A percentile compares a stretch with the other conserved stretches of the same genome.
Conservation (phyloP, 306 rosid genomes). For the Dalbergia cultrata region DNA sequence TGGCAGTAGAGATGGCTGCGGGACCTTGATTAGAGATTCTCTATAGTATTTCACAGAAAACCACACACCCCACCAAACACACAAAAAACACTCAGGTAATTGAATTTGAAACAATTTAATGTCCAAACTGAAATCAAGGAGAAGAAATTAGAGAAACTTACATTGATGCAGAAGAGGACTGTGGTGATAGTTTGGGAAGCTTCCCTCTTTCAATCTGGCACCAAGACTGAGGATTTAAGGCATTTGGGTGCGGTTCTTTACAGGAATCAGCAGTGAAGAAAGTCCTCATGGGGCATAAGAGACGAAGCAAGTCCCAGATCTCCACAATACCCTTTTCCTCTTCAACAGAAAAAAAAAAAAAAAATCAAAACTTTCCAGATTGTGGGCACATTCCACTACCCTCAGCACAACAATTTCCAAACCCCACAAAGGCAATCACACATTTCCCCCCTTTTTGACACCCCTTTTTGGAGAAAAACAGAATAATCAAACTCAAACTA, state of each 20-base stretch:
- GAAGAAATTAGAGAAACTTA: slow-evolving; percentile 50
- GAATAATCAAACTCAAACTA: slow-evolving; percentile 14
- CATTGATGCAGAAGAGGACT: slow-evolving; percentile 77
- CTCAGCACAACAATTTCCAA: slow-evolving; percentile 30
- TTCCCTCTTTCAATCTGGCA: slow-evolving; percentile 95
- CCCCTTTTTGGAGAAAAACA: slow-evolving; percentile 7
- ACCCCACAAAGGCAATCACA: slow-evolving; percentile 30
- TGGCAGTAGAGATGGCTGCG: slow-evolving; percentile 84
- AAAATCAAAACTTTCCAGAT: slow-evolving; percentile 48
- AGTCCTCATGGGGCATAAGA: slow-evolving; percentile 89
- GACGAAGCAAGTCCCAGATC: slow-evolving; percentile 76
- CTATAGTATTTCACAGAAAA: slow-evolving; percentile 54
- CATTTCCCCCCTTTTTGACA: background rate
- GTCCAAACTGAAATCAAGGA: slow-evolving; percentile 21
- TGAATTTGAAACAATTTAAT: slow-evolving; percentile 6
- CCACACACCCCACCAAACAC: slow-evolving; percentile 13
- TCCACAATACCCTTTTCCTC: slow-evolving; percentile 64
- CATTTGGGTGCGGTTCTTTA: slow-evolving; percentile 80
- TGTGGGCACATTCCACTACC: slow-evolving; percentile 50
- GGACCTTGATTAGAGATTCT: slow-evolving; percentile 91
- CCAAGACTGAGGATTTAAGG: slow-evolving; percentile 87
- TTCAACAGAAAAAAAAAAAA: background rate
- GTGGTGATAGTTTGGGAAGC: slow-evolving; percentile 71
- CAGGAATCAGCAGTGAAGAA: slow-evolving; percentile 85
- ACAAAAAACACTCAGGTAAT: background rate